Evolutionary conservation across 805 yeast genomes (phyloP).

Genomic region (Ogataea methanolica): DNA sequence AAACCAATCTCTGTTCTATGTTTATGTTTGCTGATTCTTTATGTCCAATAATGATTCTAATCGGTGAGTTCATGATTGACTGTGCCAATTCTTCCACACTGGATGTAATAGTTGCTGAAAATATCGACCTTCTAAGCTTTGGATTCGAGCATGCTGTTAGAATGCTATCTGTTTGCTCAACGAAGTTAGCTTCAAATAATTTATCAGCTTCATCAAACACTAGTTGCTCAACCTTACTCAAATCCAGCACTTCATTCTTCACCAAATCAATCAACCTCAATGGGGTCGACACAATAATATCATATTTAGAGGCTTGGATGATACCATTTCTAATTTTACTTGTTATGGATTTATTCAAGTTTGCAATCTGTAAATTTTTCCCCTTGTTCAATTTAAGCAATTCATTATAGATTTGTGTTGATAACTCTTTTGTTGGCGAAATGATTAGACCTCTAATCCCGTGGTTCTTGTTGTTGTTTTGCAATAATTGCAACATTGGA

Average conservation of each 20-base stretch:
- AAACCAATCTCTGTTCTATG: slow-evolving; percentile 78
- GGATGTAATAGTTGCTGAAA: slow-evolving; percentile 94
- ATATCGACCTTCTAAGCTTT: slow-evolving; percentile 66
- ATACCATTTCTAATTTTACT: slow-evolving; percentile 60
- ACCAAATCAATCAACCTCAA: slow-evolving; percentile 78
- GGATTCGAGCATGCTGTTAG: slow-evolving; percentile 52
- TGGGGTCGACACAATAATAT: slow-evolving; percentile 84
- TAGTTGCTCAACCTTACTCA: slow-evolving; percentile 64
- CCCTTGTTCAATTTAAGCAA: slow-evolving; percentile 55
- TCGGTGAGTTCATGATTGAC: slow-evolving; percentile 78
- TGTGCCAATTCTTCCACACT: slow-evolving; percentile 85
- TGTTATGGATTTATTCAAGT: slow-evolving; percentile 68
- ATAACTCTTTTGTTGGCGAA: slow-evolving; percentile 93
- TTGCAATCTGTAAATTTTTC: slow-evolving; percentile 52
- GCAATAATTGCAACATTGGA: slow-evolving; percentile 63
- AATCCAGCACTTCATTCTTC: slow-evolving; percentile 52
- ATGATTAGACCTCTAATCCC: slow-evolving; percentile 75
- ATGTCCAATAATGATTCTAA: slow-evolving; percentile 85
- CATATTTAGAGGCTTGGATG: slow-evolving; percentile 60
- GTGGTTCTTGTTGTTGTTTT: slow-evolving; percentile 27
- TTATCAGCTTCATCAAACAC: slow-evolving; percentile 96
- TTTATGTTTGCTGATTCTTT: slow-evolving; percentile 87
- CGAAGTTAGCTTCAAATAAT: slow-evolving; percentile 79
- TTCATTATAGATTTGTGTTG: slow-evolving; percentile 76
- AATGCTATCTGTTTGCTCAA: slow-evolving; percentile 87